Percentiles rank a stretch among this genome's conserved stretches.
phyloP scores from a whole-genome alignment of 2,329 filamentous ascomycete species.

The Epichloe bromicola region DNA sequence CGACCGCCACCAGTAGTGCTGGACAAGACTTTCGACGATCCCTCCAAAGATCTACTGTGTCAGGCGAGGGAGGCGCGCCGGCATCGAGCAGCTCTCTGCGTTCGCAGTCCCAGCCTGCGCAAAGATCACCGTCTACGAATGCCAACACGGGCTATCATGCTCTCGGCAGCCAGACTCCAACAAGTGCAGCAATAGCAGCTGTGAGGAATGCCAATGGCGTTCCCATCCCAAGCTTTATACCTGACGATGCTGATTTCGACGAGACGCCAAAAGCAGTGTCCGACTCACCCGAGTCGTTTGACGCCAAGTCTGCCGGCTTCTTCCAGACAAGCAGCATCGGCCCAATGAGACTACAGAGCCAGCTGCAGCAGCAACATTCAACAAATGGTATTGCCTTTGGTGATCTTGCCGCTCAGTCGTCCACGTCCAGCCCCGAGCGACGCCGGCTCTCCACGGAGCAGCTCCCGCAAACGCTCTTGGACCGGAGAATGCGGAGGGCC shows the following conservation, averaged over 20 bases:
- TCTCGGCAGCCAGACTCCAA: slow-evolving; percentile 20
- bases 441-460: slow-evolving; percentile 41
- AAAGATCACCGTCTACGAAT: slow-evolving; percentile 27
- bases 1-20: slow-evolving; percentile 26
- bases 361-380: slow-evolving; percentile 13
- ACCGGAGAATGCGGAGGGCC: slow-evolving; percentile 37
- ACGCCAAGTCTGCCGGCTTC: slow-evolving; percentile 20
- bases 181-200: slow-evolving; percentile 22
- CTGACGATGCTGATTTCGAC: slow-evolving; percentile 40
- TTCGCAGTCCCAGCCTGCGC: slow-evolving; percentile 55
- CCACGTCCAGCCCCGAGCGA: slow-evolving; percentile 23
- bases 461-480: slow-evolving; percentile 38
- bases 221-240: slow-evolving; percentile 40
- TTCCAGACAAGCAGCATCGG: slow-evolving; percentile 16
- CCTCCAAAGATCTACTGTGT: slow-evolving; percentile 38
- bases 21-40: slow-evolving; percentile 43
- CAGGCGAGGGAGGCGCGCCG: slow-evolving; percentile 33
- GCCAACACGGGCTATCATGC: slow-evolving; percentile 11
- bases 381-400: slow-evolving; percentile 33
- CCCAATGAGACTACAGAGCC: slow-evolving; percentile 11
- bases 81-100: slow-evolving; percentile 42
- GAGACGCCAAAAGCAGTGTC: slow-evolving; percentile 27
- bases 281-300: slow-evolving; percentile 36
- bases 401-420: slow-evolving; percentile 27
- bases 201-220: slow-evolving; percentile 34